A percentile compares a stretch with the other conserved stretches of the same genome.
Conservation (phyloP, 768 basidiomycete species). For the Lactarius hengduanensis region DNA sequence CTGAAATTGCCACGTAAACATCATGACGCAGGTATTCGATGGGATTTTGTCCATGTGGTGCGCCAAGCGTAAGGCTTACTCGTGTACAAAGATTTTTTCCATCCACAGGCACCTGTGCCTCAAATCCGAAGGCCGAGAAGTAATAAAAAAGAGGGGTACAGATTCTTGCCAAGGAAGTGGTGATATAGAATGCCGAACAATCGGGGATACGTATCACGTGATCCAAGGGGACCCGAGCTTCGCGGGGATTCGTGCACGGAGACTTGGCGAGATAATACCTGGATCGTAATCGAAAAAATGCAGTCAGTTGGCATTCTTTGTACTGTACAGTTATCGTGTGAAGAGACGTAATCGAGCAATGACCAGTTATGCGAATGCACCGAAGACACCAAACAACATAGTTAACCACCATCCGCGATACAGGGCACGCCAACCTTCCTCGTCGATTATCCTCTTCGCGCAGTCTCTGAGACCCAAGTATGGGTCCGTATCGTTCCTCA, state of each 20-base stretch:
- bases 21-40: not conserved
- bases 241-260: not conserved
- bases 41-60: not conserved
- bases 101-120: not conserved
- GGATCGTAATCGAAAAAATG: not conserved
- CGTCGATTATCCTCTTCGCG: slow-evolving; percentile 69
- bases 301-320: not conserved
- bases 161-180: not conserved
- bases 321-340: slow-evolving; percentile 12
- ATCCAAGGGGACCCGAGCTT: not conserved
- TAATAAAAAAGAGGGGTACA: no score
- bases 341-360: not conserved
- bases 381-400: slow-evolving; percentile 57
- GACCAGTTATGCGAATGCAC: slow-evolving; percentile 43
- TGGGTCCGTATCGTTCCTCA: slow-evolving; percentile 74
- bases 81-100: not conserved
- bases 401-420: slow-evolving; percentile 90
- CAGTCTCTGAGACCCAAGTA: slow-evolving; percentile 76
- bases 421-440: slow-evolving; percentile 72
- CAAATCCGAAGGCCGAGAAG: no score
- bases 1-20: no score
- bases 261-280: not conserved
- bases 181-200: no score
- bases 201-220: not conserved
- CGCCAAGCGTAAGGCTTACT: not conserved